Base-by-base conservation (phyloP, 495 filamentous ascomycete genomes). In the Aspergillus carlsbadensis region DNA sequence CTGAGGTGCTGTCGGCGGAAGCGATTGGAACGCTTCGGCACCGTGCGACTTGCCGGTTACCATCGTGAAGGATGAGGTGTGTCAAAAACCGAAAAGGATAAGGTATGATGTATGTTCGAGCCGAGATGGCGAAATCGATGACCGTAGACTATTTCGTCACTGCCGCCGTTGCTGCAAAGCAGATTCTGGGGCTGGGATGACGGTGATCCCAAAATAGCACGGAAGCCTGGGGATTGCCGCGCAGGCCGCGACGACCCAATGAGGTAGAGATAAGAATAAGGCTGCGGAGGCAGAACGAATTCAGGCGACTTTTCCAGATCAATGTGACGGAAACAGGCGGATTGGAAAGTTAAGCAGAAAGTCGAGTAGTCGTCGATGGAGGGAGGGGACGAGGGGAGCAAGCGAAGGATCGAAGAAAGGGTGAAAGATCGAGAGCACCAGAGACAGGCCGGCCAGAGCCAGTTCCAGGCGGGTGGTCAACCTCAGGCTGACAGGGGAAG, bases 11-110 rank as follows among this genome's bases (percentile, higher is more conserved):
- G 78, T 65, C 36, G 69, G 68, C n/a, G 63, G 60, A 36, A 69
- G 65, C 18, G 61, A 65, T 22, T 70, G 74, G 34, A 71, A 60
- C 39, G 65, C 58, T 51, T 73, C 74, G 43, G 68, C 57, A 50
- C 65, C 69, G 54, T 75, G 74, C 60, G 76, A 71, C 50, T 72
- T 79, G 43, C 69, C 72, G 47, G 75, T 77, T 58, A 76, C 70
- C 73, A 76, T 78, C 52, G 63, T 66, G 26, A 29, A 4, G 61
- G 62, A 53, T 46, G 51, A 50, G 36, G 37, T 20, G 52, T 53
- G 61, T 59, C 48, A 34, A 58, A 61, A 29, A 52, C 33, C 20
- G 20, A 26, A 37, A 36, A 36, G 37, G 40, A 22, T 26, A 44
- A 20, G 51, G 20, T 21, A 57, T 42, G 54, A 48, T 49, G 36